Conservation (phyloP, 768 basidiomycete species). For the Auriscalpium orientale region DNA sequence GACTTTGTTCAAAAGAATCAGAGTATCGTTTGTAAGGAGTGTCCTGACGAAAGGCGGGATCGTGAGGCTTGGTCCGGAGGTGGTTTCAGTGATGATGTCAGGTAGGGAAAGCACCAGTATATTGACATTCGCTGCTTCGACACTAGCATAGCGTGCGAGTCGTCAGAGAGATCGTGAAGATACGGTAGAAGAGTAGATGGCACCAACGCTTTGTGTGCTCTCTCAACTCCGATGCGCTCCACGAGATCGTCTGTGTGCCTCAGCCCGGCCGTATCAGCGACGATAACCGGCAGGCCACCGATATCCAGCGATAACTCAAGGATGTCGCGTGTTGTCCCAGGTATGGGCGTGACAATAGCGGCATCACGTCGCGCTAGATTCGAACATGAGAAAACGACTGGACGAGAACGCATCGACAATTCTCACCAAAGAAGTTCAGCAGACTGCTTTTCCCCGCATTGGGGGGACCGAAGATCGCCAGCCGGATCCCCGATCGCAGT, state of each 20-base stretch:
- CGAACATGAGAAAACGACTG: no score
- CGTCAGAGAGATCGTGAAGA: no score
- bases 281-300: conserved; percentile 74
- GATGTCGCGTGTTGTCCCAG: conserved; percentile 87
- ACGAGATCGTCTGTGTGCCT: conserved; percentile 61
- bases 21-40: conserved; percentile 49
- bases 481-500: conserved; percentile 68
- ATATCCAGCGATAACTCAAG: conserved; percentile 82
- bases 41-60: conserved; percentile 41
- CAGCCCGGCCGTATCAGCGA: conserved; percentile 84
- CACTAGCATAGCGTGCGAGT: conserved; percentile 30
- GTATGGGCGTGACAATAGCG: conserved; percentile 81
- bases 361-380: conserved; percentile 72
- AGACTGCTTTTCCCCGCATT: conserved; percentile 93
- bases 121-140: conserved; percentile 58
- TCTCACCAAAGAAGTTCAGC: conserved; percentile 72
- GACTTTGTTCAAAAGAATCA: conserved; percentile 73
- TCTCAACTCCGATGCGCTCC: conserved; percentile 75
- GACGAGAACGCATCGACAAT: no score
- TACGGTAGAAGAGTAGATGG: not conserved
- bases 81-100: conserved; percentile 23
- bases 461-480: conserved; percentile 88
- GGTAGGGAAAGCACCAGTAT: conserved; percentile 78
- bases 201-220: conserved; percentile 61
- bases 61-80: conserved; percentile 12